Conservation (phyloP, 768 basidiomycete genomes). For the Agaricus subrufescens region DNA sequence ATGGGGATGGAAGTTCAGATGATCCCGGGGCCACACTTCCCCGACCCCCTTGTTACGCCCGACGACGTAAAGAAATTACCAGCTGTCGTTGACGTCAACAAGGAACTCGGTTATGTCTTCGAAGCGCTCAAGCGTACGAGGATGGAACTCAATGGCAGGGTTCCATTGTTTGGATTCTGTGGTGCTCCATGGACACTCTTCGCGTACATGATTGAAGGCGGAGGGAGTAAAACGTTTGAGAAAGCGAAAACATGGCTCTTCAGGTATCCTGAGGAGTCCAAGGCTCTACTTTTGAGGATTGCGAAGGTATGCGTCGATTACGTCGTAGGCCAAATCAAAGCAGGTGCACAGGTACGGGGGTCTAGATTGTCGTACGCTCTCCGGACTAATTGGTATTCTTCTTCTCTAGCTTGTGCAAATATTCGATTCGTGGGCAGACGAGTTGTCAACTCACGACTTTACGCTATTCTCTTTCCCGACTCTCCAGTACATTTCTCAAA, state of each 20-base stretch:
- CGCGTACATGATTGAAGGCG: constrained; percentile 98
- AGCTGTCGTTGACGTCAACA: constrained; percentile 66
- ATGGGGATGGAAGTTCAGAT: constrained; percentile 95
- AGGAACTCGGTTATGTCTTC: constrained; percentile 89
- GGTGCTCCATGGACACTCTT: constrained; percentile 99
- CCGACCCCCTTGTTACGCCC: constrained; percentile 77
- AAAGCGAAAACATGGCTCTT: constrained; percentile 95
- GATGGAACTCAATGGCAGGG: constrained; percentile 74
- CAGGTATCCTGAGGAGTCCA: constrained; percentile 81
- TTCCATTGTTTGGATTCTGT: constrained; percentile 95
- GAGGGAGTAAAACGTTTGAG: constrained; percentile 84
- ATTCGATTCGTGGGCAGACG: constrained; percentile 96
- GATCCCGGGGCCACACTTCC: constrained; percentile 89
- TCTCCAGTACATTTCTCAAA: constrained; percentile 63
- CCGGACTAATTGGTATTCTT: neutral
- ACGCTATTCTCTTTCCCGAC: constrained; percentile 77
- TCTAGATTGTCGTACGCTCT: no score
- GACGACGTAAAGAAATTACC: constrained; percentile 63
- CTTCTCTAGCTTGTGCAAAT: constrained; percentile 79
- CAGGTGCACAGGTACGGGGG: constrained; percentile 84
- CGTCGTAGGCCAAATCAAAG: constrained; percentile 88
- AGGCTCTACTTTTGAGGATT: constrained; percentile 69
- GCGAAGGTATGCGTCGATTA: constrained; percentile 89
- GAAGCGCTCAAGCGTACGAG: constrained; percentile 87
- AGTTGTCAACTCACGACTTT: constrained; percentile 88